These are phyloP conservation scores for Kluyveromyces aestuarii DNA, from an alignment of 805 yeast species.

Conservation along the genomic window DNA sequence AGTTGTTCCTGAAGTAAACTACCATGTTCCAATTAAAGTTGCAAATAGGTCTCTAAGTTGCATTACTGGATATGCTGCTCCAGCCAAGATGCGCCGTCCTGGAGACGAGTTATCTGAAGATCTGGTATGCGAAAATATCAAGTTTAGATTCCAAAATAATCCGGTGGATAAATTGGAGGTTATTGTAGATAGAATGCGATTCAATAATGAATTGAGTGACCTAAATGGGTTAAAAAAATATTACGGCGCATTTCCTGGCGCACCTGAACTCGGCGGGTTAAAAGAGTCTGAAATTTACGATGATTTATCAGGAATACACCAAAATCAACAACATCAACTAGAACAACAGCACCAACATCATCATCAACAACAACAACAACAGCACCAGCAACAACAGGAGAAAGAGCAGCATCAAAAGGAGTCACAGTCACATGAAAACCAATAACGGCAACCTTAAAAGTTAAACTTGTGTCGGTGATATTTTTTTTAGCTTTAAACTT, in stretches of 20 bases:
- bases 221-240: constrained; percentile 57
- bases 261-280: constrained; percentile 59
- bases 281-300: constrained; percentile 62
- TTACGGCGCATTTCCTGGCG: constrained; percentile 69
- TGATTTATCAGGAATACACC: constrained; percentile 38
- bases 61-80: constrained; percentile 31
- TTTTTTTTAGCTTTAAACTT: not conserved
- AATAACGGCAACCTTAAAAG: too few relatives aligned
- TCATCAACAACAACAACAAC: not conserved
- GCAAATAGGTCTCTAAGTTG: constrained; percentile 27
- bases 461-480: not conserved
- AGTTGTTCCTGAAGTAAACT: constrained; percentile 37
- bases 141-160: constrained; percentile 32
- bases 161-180: constrained; percentile 36
- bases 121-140: constrained; percentile 35
- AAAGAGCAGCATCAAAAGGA: not conserved
- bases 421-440: too few relatives aligned
- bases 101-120: constrained; percentile 28
- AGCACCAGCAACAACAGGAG: not conserved
- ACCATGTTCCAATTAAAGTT: constrained; percentile 34
- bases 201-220: constrained; percentile 60
- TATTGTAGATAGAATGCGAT: constrained; percentile 57
- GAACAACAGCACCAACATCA: not conserved
- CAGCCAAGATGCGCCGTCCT: constrained; percentile 23
- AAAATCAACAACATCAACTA: not conserved